Evolutionary conservation across 2,329 filamentous ascomycete species (phyloP).

Genomic region (Clonostachys byssicola): DNA sequence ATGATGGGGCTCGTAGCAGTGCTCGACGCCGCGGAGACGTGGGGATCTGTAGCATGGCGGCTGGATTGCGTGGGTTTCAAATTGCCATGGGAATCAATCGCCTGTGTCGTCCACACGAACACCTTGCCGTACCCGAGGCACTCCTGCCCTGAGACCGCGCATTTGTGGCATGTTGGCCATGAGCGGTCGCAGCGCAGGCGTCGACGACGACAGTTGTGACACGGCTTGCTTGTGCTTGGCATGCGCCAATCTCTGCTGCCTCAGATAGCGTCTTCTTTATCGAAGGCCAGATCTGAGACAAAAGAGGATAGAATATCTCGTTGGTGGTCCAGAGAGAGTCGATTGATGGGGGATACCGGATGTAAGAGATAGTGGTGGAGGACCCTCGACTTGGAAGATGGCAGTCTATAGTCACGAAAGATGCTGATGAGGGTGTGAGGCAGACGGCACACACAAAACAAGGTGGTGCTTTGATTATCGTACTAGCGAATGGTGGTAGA

Average conservation of each 20-base stretch:
- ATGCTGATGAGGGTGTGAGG: too few relatives aligned
- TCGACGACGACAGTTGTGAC: constrained; percentile 58
- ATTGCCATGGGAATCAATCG: constrained; percentile 44
- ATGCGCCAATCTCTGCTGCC: background rate
- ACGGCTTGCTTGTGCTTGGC: constrained; percentile 34
- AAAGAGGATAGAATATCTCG: background rate
- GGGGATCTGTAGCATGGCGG: background rate
- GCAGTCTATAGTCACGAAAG: too few relatives aligned
- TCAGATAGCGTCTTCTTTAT: background rate
- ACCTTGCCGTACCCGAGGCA: constrained; percentile 60
- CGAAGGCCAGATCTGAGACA: background rate
- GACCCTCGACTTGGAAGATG: too few relatives aligned
- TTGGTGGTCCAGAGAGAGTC: background rate
- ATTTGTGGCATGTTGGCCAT: constrained; percentile 55
- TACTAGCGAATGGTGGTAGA: too few relatives aligned
- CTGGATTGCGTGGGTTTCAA: background rate
- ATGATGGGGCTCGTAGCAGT: background rate
- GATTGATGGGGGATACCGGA: background rate
- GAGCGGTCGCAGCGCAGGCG: constrained; percentile 60
- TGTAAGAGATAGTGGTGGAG: constrained; percentile 5
- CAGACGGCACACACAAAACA: too few relatives aligned
- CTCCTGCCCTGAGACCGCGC: constrained; percentile 45
- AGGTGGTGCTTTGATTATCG: too few relatives aligned
- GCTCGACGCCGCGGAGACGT: background rate
- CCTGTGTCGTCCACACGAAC: constrained; percentile 51